Evolutionary conservation across 495 filamentous ascomycete genomes (phyloP).

Genomic region (Jackrogersella multiformis): DNA sequence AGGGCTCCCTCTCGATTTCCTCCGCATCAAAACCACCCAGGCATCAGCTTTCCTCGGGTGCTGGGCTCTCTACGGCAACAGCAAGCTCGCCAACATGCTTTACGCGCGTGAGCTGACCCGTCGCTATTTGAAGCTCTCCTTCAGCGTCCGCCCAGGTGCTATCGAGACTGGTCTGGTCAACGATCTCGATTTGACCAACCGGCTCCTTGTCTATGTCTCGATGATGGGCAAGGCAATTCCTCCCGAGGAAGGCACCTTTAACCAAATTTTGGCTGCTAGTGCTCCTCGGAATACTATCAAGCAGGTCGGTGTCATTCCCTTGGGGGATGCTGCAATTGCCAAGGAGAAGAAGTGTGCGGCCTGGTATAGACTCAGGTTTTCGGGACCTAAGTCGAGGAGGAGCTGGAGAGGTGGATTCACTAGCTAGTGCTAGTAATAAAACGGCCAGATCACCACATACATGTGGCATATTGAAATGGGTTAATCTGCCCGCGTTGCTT

Average conservation of each 20-base stretch:
- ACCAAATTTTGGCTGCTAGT: slow-evolving; percentile 64
- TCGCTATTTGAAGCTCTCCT: slow-evolving; percentile 62
- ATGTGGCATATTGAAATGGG: too few species aligned
- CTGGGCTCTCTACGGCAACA: slow-evolving; percentile 66
- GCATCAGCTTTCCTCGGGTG: slow-evolving; percentile 43
- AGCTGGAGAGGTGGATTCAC: slow-evolving; percentile 42
- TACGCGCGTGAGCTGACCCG: slow-evolving; percentile 65
- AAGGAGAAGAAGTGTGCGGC: slow-evolving; percentile 57
- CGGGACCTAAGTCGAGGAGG: slow-evolving; percentile 69
- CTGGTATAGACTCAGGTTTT: slow-evolving; percentile 54
- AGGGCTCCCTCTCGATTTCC: slow-evolving; percentile 48
- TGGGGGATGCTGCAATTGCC: too few species aligned
- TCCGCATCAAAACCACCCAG: slow-evolving; percentile 49
- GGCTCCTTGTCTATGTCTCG: slow-evolving; percentile 42
- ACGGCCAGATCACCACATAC: too few species aligned
- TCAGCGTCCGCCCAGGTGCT: slow-evolving; percentile 71
- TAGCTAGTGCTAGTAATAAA: too few species aligned
- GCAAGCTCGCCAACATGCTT: slow-evolving; percentile 72
- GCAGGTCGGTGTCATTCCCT: slow-evolving; percentile 15
- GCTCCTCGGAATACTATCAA: slow-evolving; percentile 11
- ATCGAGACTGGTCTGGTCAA: slow-evolving; percentile 62
- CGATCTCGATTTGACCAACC: slow-evolving; percentile 21
- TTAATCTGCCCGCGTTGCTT: neutral
- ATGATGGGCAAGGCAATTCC: slow-evolving; percentile 7
- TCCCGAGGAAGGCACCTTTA: slow-evolving; percentile 58